phyloP scores from a whole-genome alignment of 768 basidiomycete genomes.

The Pleurotus tuber-regium region DNA sequence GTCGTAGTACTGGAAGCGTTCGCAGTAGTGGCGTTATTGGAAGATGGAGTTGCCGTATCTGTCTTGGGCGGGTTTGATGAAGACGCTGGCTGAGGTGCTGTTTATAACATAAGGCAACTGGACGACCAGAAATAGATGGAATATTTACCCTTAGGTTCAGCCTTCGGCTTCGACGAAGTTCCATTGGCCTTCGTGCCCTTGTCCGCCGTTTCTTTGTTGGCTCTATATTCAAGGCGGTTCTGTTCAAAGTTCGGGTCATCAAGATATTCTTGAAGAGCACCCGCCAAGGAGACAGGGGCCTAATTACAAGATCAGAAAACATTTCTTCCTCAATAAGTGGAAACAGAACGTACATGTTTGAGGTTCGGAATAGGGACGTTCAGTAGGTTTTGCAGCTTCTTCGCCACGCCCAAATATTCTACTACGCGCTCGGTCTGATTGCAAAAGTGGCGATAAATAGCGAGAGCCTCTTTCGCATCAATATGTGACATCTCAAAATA shows the following conservation, averaged over 20 bases:
- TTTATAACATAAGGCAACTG: neutral
- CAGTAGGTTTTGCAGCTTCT: conserved; percentile 88
- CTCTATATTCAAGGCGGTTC: conserved; percentile 89
- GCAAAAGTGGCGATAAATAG: conserved; percentile 92
- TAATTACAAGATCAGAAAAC: conserved; percentile 26
- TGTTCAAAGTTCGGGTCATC: conserved; percentile 97
- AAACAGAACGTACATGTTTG: conserved; percentile 64
- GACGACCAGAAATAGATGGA: neutral
- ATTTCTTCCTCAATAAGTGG: neutral
- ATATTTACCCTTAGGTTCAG: conserved; percentile 25
- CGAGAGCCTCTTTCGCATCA: conserved; percentile 84
- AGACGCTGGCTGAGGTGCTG: neutral
- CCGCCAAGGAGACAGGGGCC: conserved; percentile 95
- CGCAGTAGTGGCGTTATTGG: conserved; percentile 10
- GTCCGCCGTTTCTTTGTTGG: conserved; percentile 70
- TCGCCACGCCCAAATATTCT: conserved; percentile 89
- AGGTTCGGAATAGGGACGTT: conserved; percentile 94
- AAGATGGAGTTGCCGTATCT: conserved; percentile 16
- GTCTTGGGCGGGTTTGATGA: conserved; percentile 1
- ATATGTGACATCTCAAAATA: conserved; percentile 97
- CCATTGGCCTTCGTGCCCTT: conserved; percentile 22
- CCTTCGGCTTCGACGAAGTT: conserved; percentile 18
- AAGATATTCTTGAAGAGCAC: conserved; percentile 91
- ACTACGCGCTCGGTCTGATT: conserved; percentile 90
- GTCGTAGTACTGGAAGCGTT: conserved; percentile 17